These are phyloP conservation scores for Kentomonas sorsogonicus DNA, from an alignment of 208 protist species.

Conservation along the genomic window DNA sequence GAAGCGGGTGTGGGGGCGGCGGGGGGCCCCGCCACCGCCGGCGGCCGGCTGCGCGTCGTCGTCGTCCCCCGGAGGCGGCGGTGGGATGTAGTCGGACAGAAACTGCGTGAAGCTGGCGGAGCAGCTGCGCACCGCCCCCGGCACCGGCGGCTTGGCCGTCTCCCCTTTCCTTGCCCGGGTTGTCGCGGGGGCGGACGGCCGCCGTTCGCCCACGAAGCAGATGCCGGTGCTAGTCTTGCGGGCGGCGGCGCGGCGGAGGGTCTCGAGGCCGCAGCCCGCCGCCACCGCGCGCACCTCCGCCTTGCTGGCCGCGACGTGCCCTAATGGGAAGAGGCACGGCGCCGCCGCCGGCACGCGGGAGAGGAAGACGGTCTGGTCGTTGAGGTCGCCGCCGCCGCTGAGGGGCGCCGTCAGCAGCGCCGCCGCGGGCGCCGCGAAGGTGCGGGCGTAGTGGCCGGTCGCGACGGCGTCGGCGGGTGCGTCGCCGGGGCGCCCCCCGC, in stretches of 20 bases:
- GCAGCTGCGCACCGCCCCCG: constrained; percentile 9
- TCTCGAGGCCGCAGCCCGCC: constrained; percentile 6
- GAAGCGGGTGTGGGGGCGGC: constrained; percentile 29
- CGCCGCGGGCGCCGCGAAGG: not conserved
- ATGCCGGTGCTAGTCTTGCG: constrained; percentile 82
- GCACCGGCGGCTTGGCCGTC: not conserved
- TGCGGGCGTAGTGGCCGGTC: constrained; percentile 71
- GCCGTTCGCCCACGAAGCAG: constrained; percentile 58
- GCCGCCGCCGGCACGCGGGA: constrained; percentile 31
- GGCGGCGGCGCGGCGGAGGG: constrained; percentile 13
- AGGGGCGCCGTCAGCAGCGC: constrained; percentile 51
- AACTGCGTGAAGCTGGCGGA: constrained; percentile 41
- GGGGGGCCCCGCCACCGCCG: not conserved
- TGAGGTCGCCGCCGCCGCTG: constrained; percentile 49
- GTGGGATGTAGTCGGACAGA: constrained; percentile 52
- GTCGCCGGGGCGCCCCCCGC: too few species aligned
- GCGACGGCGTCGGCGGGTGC: constrained; percentile 29
- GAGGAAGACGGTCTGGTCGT: constrained; percentile 75
- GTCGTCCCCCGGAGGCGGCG: constrained; percentile 10
- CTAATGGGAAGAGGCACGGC: constrained; percentile 59
- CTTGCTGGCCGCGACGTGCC: constrained; percentile 65
- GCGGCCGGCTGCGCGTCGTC: constrained; percentile 9
- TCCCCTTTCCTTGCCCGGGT: not conserved
- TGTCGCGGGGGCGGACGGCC: not conserved
- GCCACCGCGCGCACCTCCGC: constrained; percentile 52